Conservation (phyloP, 2,329 filamentous ascomycete species). For the Arachnomyces sp. region DNA sequence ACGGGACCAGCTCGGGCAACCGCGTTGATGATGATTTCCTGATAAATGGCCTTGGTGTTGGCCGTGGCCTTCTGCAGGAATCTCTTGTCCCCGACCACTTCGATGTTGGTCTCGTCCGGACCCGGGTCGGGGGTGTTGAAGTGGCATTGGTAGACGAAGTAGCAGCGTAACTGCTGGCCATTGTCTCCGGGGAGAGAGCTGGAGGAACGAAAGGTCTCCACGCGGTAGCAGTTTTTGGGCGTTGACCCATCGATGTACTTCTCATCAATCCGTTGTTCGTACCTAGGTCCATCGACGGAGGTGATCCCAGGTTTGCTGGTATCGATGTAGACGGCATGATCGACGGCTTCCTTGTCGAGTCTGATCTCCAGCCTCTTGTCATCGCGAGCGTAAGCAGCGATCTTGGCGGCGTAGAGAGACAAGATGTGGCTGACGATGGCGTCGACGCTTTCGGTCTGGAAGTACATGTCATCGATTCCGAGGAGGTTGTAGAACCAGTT, state of each 20-base stretch:
- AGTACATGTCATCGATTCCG: conserved; percentile 98
- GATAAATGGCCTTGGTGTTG: conserved; percentile 94
- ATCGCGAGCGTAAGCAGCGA: conserved; percentile 84
- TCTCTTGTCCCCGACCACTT: conserved; percentile 84
- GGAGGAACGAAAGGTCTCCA: conserved; percentile 93
- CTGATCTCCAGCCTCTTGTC: conserved; percentile 93
- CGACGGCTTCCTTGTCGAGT: conserved; percentile 85
- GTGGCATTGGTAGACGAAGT: conserved; percentile 96
- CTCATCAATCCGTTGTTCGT: conserved; percentile 86
- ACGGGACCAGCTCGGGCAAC: conserved; percentile 83
- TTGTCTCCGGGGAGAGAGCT: conserved; percentile 67
- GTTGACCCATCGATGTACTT: conserved; percentile 85
- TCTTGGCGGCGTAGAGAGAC: conserved; percentile 92
- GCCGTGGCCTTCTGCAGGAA: conserved; percentile 93
- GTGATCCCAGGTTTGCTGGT: conserved; percentile 85
- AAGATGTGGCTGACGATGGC: conserved; percentile 92
- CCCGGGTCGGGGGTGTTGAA: conserved; percentile 70
- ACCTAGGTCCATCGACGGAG: conserved; percentile 70
- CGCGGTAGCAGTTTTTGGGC: conserved; percentile 69
- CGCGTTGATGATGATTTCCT: conserved; percentile 81
- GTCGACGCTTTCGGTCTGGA: conserved; percentile 77
- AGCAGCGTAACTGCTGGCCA: conserved; percentile 83
- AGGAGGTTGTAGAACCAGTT: conserved; percentile 97
- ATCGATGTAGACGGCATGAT: conserved; percentile 98
- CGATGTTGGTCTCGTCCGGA: conserved; percentile 76